A percentile compares a stretch with the other conserved stretches of the same genome.
Evolutionary conservation across 495 filamentous ascomycete species (phyloP).

Genomic region (Aspergillus conjunctus): DNA sequence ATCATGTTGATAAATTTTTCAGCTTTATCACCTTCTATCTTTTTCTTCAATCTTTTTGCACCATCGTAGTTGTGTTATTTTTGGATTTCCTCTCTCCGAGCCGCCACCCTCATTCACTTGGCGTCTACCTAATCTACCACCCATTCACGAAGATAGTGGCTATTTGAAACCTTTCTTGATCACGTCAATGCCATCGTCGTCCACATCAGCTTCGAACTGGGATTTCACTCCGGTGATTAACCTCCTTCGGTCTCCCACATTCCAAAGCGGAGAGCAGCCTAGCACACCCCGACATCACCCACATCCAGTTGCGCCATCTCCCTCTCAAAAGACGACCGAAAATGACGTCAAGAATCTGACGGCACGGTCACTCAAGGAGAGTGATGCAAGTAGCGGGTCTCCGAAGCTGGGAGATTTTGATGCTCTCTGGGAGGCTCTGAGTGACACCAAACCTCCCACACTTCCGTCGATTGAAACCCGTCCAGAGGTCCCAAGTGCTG

Average conservation of each 20-base stretch:
- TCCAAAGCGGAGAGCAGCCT: constrained; percentile 20
- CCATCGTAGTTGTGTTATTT: neutral
- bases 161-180: neutral
- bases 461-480: constrained; percentile 4
- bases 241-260: constrained; percentile 46
- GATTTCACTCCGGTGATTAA: constrained; percentile 53
- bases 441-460: constrained; percentile 13
- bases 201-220: constrained; percentile 39
- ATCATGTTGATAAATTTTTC: constrained; percentile 1
- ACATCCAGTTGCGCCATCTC: constrained; percentile 7
- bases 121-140: neutral
- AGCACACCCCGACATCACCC: constrained; percentile 17
- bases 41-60: neutral
- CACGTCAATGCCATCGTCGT: constrained; percentile 33
- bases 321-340: constrained; percentile 12
- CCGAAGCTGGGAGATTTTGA: constrained; percentile 43
- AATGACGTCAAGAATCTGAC: constrained; percentile 10
- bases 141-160: neutral
- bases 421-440: constrained; percentile 40
- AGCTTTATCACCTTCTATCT: neutral
- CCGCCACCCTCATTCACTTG: constrained; percentile 1
- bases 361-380: neutral
- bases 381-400: constrained; percentile 12
- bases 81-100: neutral
- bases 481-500: neutral